Evolutionary conservation across 257 asterid genomes (phyloP).

Genomic region (Misopates orontium): DNA sequence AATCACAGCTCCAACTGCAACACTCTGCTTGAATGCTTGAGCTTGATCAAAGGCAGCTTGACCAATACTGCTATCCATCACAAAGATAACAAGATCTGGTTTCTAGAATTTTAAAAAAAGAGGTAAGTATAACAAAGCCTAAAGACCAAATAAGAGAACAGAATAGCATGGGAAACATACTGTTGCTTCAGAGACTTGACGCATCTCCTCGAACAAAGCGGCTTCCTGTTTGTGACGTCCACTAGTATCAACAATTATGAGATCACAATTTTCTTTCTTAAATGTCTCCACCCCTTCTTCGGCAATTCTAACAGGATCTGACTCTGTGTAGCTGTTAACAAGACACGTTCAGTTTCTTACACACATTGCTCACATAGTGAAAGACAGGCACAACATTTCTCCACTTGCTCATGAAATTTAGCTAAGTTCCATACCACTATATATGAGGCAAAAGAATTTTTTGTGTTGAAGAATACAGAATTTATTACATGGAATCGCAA

Average conservation of each 20-base stretch:
- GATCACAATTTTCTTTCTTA: conserved; percentile 89
- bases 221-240: conserved; percentile 99
- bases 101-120: conserved; percentile 50
- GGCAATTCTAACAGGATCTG: conserved; percentile 96
- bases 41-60: conserved; percentile 99
- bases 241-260: conserved; percentile 93
- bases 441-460: no score
- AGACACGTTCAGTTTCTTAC: background rate
- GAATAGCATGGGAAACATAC: conserved; percentile 36
- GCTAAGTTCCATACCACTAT: no score
- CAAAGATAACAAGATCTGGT: conserved; percentile 97
- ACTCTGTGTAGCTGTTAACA: conserved; percentile 87
- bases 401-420: no score
- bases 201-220: conserved; percentile 97
- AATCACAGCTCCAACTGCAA: conserved; percentile 97
- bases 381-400: background rate
- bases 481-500: background rate
- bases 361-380: background rate
- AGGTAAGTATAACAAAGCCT: conserved; percentile 6
- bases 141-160: background rate
- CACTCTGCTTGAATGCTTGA: conserved; percentile 97
- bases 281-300: conserved; percentile 94
- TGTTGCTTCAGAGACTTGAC: conserved; percentile 97
- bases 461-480: background rate
- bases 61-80: conserved; percentile 99